Conservation (phyloP, 805 yeast genomes). For the Cephaloascus fragrans region DNA sequence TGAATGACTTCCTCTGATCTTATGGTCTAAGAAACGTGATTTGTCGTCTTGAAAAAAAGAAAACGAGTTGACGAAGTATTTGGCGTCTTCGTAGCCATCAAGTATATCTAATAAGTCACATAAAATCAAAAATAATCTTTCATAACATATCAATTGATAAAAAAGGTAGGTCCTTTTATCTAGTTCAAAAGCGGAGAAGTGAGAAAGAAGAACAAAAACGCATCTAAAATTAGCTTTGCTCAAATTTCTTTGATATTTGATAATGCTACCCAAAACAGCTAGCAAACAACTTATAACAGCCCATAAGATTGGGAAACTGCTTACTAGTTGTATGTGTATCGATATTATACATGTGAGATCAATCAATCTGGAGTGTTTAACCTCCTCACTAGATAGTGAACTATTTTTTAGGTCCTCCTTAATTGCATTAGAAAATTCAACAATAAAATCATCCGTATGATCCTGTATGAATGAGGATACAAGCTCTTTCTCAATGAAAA, state of each 20-base stretch:
- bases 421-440: background rate
- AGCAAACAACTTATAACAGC: background rate
- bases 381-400: background rate
- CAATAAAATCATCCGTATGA: constrained; percentile 2
- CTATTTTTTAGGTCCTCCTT: background rate
- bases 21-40: no score
- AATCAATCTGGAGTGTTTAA: background rate
- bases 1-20: no score
- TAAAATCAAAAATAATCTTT: no score
- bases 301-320: background rate
- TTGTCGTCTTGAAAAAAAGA: no score
- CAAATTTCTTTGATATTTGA: background rate
- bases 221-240: constrained; percentile 1
- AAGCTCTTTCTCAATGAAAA: background rate
- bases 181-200: no score
- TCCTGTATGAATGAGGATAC: background rate
- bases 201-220: background rate
- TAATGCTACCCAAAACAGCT: constrained; percentile 1
- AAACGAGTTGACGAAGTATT: background rate
- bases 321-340: background rate
- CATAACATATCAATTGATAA: background rate
- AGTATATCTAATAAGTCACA: background rate
- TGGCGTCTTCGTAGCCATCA: background rate
- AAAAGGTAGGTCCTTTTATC: no score
- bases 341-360: no score